Evolutionary conservation across 768 basidiomycete species (phyloP), one percentile per base, ranked within the genome.

Genomic region (Serpula lacrymans): DNA sequence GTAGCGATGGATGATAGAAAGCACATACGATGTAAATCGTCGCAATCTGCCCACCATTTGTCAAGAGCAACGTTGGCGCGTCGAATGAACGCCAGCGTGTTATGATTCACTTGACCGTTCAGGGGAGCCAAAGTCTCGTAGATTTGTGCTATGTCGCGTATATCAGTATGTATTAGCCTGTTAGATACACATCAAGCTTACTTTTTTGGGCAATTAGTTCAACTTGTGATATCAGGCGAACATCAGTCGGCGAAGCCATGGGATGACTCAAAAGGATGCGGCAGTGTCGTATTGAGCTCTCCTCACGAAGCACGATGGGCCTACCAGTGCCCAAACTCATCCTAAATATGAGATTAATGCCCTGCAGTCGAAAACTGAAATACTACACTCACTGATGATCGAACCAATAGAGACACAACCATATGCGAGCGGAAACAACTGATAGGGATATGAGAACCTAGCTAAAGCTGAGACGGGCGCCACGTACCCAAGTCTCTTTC

Each of bases 371-470:
- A n/a, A n/a, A n/a, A n/a, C n/a, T 39, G 38, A 49, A 14, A 33
- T 21, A 39, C 20, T 10, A 40, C 22, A 70, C 84, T 47, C 53
- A 90, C 89, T 93, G 88, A 66, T 93, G 92, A 67, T 95, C 93
- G 54, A 95, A 91, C 88, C 91, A 91, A 59, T 94, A 95, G 30
- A 95, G 74, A 58, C 91, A 93, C 44, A 94, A 70, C 92, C 92
- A 96, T 46, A 94, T 91, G 37, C 93, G 77, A 2, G 91, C 89
- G 45, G 91, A 93, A 6, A 95, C 84, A 33, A 95, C 88, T 89
- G 55, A 17, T 24, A 44, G 26, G 38, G 6, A 12, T n/a, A 18
- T 49, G 33, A 31, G 41, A 50, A 46, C 45, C 21, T 37, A 42
- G 28, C 8, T 23, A 17, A 27, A 6, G 31, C 12, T 30, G 16